Evolutionary conservation across 805 yeast genomes (phyloP), one percentile per base, ranked within the genome.

Genomic region (Clavispora carvajalis): DNA sequence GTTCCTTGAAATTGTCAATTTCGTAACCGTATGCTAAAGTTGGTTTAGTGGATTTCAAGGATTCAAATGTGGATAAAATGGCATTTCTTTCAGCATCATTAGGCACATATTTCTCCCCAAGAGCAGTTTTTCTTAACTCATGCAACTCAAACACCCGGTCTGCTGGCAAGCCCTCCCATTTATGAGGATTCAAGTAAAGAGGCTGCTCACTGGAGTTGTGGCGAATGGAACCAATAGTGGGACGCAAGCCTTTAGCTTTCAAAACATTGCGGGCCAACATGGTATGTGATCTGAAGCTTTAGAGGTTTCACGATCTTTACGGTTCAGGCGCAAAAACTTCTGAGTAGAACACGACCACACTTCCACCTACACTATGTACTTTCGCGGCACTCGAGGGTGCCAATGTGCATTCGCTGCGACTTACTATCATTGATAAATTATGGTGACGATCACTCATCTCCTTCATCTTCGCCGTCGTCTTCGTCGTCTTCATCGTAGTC

Each of bases 61-160:
- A 58, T 17, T 48, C 47, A 33, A 66, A 54, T 1, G 74, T 68
- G 18, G 78, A 58, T 39, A 79, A 58, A 41, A 82, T 59, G 3
- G 85, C 85, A 18, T 69, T 64, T 37, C 81, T 74, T 52, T 83
- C 81, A 52, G 83, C 95, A 17, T 93, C 95, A 35, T 69, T 64
- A 28, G 72, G 72, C 39, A 62, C 65, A 60, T 77, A 79, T 26
- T 67, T 55, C 9, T 73, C 67, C 7, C 83, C 85, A 16, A 78
- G 50, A n/a, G 64, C 63, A 12, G 69, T 67, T 44, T 75, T 75
- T 59, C 91, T 72, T 52, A 77, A 68, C 47, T 76, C 67, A 57
- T 78, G 85, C 45, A 85, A 67, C 44, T 74, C 74, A 45, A 82
- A 69, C 36, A 85, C 76, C 46, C 73, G 69, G 41, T 79, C 77